Evolutionary conservation across 192 early-diverging fungal species (phyloP), one percentile per base, ranked within the genome.

Genomic region (Coemansia asiatica): DNA sequence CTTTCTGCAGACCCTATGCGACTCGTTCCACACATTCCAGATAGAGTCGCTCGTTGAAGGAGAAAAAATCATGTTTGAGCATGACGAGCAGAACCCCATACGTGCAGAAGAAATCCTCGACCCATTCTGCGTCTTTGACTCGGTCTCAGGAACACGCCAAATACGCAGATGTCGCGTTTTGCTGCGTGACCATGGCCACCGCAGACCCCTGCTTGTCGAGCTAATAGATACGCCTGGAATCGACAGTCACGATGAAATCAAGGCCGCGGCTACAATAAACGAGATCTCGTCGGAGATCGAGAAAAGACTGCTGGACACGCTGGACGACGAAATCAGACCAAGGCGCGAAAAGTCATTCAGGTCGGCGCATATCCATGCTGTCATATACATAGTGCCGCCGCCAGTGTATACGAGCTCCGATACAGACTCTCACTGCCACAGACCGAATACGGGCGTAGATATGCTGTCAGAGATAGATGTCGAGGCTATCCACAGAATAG

Each of bases 1-100:
- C 8, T 75, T 93, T 31, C 62, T 93, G 4, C 91, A 93, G 63
- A 85, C 85, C 1, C 46, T 92, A 22, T 86, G 86, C 49, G 86
- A 85, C 56, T 86, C 87, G n/a, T 67, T 81, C 47, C 63, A 57
- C 29, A 35, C 56, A 35, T 56, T 81, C 27, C 63, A 56, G 12
- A 63, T 81, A 15, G 49, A 69, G n/a, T 58, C 60, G 0, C 56
- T 81, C n/a, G 48, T n/a, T 13, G 72, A 75, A 10, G 69, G 68
- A 59, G 54, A 63, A 27, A 62, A 57, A 9, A 47, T 38, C 18
- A 49, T 80, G 50, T 71, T 60, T 26, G 9, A 61, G 16, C 28
- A 18, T 28, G 49, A 38, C 33, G 15, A 19, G 25, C 7, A 40
- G 4, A 21, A 15, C 22, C 26, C 56, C 23, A 48, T 55, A n/a